Conservation (phyloP, 179 eudicot genomes). For the Sideroxylon spinosum region DNA sequence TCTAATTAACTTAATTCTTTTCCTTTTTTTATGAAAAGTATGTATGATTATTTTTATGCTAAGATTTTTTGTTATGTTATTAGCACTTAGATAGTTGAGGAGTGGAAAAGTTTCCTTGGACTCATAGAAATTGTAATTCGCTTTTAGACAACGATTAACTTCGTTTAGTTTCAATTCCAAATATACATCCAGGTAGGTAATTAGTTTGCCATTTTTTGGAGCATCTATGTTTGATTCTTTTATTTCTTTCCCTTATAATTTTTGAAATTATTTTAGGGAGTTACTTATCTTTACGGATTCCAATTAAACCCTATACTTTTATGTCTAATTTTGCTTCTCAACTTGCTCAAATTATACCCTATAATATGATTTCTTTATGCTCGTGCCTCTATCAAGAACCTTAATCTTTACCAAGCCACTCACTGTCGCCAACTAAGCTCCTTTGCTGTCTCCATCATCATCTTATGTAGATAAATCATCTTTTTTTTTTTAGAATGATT, state of each 20-base stretch:
- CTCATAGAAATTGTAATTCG: slow-evolving; percentile 93
- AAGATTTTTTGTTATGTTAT: slow-evolving; percentile 15
- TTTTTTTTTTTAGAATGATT: no score
- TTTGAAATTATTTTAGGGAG: not conserved
- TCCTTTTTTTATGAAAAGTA: not conserved
- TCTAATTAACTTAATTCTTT: not conserved
- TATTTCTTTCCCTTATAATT: not conserved
- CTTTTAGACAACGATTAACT: slow-evolving; percentile 88
- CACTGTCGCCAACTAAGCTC: no score
- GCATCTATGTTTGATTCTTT: slow-evolving; percentile 7
- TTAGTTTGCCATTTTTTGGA: slow-evolving; percentile 9
- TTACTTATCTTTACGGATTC: not conserved
- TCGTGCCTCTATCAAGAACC: no score
- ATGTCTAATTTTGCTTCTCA: not conserved
- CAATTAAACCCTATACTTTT: not conserved
- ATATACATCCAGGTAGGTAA: slow-evolving; percentile 93
- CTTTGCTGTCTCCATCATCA: no score
- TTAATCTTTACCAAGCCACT: no score
- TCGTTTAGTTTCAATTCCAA: slow-evolving; percentile 81
- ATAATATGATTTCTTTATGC: no score
- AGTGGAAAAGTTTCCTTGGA: slow-evolving; percentile 97
- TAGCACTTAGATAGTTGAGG: slow-evolving; percentile 59
- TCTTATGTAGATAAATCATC: no score
- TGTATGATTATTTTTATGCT: slow-evolving; percentile 13
- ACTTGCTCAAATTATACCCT: not conserved